A percentile compares a stretch with the other conserved stretches of the same genome.
Conservation (phyloP, 805 yeast species). For the Nakazawaea wickerhamii region DNA sequence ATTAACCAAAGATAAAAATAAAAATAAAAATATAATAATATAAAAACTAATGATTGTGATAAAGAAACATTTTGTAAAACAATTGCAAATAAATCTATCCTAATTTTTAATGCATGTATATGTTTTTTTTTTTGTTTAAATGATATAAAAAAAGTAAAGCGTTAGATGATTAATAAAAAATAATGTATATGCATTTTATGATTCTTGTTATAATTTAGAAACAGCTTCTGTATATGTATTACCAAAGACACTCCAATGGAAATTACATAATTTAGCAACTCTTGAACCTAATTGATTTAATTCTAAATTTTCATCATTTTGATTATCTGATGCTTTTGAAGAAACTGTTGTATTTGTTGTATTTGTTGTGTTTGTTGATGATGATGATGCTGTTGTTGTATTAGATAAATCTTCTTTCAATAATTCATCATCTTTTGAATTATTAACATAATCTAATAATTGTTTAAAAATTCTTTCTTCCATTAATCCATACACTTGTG, state of each 20-base stretch:
- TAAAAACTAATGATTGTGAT: too few species aligned
- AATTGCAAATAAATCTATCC: too few species aligned
- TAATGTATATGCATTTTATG: too few species aligned
- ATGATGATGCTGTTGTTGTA: neutral
- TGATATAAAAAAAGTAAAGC: too few species aligned
- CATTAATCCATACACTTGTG: slow-evolving; percentile 70
- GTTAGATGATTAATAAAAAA: too few species aligned
- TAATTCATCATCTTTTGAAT: slow-evolving; percentile 27
- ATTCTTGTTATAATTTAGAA: slow-evolving; percentile 17
- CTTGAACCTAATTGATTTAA: slow-evolving; percentile 53
- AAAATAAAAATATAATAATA: too few species aligned
- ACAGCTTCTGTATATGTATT: slow-evolving; percentile 49
- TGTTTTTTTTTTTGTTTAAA: too few species aligned
- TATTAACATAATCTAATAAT: slow-evolving; percentile 27
- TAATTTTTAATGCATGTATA: too few species aligned
- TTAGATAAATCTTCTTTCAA: slow-evolving; percentile 14
- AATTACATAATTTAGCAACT: slow-evolving; percentile 59
- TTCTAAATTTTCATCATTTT: slow-evolving; percentile 33
- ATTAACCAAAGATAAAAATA: too few species aligned
- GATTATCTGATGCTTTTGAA: slow-evolving; percentile 12
- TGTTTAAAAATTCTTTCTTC: slow-evolving; percentile 60
- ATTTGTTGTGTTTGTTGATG: slow-evolving; percentile 21
- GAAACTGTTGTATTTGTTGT: slow-evolving; percentile 13
- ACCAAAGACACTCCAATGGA: slow-evolving; percentile 84
- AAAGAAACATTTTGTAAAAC: too few species aligned